phyloP scores from a whole-genome alignment of 139 green algal genomes.

The Auxenochlorella pyrenoidosa region DNA sequence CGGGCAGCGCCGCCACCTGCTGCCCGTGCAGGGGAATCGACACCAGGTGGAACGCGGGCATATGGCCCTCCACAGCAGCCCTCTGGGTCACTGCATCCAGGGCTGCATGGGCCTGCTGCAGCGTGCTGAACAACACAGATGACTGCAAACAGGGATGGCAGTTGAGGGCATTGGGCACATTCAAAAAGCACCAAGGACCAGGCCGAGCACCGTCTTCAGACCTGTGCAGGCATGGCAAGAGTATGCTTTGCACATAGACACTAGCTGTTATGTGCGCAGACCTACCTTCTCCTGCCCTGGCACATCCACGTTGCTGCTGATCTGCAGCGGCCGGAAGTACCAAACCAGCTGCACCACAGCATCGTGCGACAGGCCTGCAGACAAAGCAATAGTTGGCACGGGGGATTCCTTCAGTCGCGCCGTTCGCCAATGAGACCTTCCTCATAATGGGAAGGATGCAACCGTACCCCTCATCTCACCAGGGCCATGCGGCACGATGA shows the following conservation, averaged over 20 bases:
- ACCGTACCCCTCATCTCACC: neutral
- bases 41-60: neutral
- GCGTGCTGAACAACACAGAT: neutral
- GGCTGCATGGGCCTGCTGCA: conserved; percentile 32
- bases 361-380: conserved; percentile 14
- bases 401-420: too few species aligned
- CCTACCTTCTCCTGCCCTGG: neutral
- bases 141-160: neutral
- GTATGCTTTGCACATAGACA: too few species aligned
- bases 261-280: too few species aligned
- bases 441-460: too few species aligned
- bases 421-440: too few species aligned
- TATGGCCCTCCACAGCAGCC: too few species aligned
- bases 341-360: neutral
- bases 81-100: neutral
- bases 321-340: neutral
- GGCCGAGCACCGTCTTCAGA: too few species aligned
- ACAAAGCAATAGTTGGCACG: too few species aligned
- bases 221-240: too few species aligned
- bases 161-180: neutral
- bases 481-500: neutral
- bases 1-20: neutral
- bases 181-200: too few species aligned
- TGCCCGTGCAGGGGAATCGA: conserved; percentile 3
- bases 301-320: neutral